Evolutionary conservation across 2,329 filamentous ascomycete genomes (phyloP), one percentile per base, ranked within the genome.

Genomic region (Samsoniella hepiali): DNA sequence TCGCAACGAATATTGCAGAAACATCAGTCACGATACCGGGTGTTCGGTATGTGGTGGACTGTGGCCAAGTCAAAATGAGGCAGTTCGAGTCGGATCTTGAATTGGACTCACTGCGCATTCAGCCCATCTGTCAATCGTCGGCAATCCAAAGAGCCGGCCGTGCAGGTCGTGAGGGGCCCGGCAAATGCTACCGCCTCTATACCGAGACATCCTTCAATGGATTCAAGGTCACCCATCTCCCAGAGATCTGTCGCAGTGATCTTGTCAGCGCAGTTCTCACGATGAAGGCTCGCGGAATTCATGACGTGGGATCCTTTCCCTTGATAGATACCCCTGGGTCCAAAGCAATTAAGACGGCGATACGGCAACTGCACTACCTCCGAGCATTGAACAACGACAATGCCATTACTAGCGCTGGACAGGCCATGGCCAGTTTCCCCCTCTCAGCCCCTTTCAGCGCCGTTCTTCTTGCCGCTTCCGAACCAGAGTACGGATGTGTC

Each of bases 1-100:
- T 99, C 0, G 89, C 93, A 0, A 99, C 95, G 15, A 99, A 99
- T 71, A 98, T 99, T 70, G 95, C 95, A n/a, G 95, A 99, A 75
- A 98, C 95, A 0, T 98, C 95, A 1, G 91, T 99, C 64, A 99
- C 95, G 0, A 93, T 99, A 0, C 90, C 94, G 0, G 95, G 95
- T 2, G 93, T 99, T 7, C 87, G 91, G 5, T 95, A 90, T 69
- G 94, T 99, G 10, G 84, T 99, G 27, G 95, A 99, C 72, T 91
- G 91, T 62, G 95, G 95, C 53, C 97, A 97, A 71, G 91, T 91
- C 9, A 99, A 99, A 73, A 85, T 96, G 67, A 97, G 97, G 76
- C 90, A 96, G 68, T 99, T 93, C 73, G 89, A 22, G 93, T 15
- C 86, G 90, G 17, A 84, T 88, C 0, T 82, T 98, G 0, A 93